These are phyloP conservation scores for Neopestalotiopsis sp. DNA, from an alignment of 2,329 filamentous ascomycete genomes.

Conservation along the genomic window DNA sequence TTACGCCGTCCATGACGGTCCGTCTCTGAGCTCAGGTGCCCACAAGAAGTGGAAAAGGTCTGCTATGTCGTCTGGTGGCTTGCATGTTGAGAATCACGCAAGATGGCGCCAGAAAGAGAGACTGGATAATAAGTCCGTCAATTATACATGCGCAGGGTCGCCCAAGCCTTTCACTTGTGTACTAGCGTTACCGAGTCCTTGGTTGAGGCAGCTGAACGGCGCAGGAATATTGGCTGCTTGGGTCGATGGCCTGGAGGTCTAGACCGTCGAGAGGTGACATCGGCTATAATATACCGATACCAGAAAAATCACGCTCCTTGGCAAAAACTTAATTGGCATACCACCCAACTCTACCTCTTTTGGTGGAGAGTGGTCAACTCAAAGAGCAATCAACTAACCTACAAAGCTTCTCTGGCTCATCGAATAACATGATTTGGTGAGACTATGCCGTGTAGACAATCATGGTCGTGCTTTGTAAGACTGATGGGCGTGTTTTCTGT, in stretches of 20 bases:
- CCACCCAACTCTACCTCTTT: background rate
- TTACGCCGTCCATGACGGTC: no score
- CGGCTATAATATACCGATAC: background rate
- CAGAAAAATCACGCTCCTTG: background rate
- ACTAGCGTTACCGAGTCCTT: background rate
- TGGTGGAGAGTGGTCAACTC: background rate
- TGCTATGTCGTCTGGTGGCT: background rate
- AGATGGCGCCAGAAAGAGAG: constrained; percentile 7
- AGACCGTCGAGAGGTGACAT: background rate
- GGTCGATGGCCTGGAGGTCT: background rate
- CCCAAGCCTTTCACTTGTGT: no score
- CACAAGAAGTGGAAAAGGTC: no score
- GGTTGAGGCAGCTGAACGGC: background rate
- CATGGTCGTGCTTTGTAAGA: no score
- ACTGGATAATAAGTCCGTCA: background rate
- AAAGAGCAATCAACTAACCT: background rate
- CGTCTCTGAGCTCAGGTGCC: no score
- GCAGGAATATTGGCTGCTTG: background rate
- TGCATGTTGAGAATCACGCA: constrained; percentile 9
- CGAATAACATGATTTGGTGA: no score
- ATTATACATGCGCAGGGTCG: background rate
- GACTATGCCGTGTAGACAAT: no score
- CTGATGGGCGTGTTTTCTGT: no score
- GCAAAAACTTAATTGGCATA: background rate
- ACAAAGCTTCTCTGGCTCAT: no score